Conservation (phyloP, 2,329 filamentous ascomycete species). For the Hirsutella minnesotensis region DNA sequence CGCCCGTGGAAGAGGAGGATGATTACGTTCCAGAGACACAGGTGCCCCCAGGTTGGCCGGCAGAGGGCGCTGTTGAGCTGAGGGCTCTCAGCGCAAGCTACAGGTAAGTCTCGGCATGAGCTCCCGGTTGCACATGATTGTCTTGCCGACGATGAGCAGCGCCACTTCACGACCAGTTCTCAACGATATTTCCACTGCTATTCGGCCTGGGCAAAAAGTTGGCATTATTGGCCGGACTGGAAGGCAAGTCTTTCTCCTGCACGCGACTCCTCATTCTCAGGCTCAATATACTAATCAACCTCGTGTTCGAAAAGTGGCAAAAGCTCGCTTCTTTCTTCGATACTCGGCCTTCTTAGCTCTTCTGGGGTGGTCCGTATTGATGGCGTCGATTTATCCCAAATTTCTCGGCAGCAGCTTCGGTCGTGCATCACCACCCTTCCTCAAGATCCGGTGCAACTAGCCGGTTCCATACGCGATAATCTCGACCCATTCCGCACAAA, state of each 20-base stretch:
- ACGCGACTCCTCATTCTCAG: not conserved
- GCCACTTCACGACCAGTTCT: slow-evolving; percentile 5
- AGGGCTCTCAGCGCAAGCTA: slow-evolving; percentile 6
- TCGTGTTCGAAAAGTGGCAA: slow-evolving; percentile 9
- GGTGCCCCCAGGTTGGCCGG: slow-evolving; percentile 6
- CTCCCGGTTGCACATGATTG: not conserved
- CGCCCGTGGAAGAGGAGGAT: not conserved
- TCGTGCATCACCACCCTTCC: slow-evolving; percentile 17
- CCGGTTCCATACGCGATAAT: slow-evolving; percentile 6
- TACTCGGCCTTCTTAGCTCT: not conserved
- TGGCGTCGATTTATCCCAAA: slow-evolving; percentile 13
- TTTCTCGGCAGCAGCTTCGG: slow-evolving; percentile 12
- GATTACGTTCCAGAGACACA: not conserved
- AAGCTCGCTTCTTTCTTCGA: slow-evolving; percentile 5
- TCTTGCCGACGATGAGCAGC: not conserved
- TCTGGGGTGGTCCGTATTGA: slow-evolving; percentile 11
- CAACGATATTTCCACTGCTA: slow-evolving; percentile 4
- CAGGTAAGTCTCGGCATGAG: slow-evolving; percentile 2
- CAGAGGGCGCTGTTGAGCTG: slow-evolving; percentile 6
- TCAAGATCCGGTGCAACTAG: slow-evolving; percentile 14
- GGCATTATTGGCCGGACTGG: slow-evolving; percentile 11
- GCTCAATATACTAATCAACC: not conserved
- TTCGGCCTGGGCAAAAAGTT: slow-evolving; percentile 10
- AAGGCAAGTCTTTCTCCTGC: not conserved
- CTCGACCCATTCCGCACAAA: not conserved